These are phyloP conservation scores for Eimeria sp. DNA, from an alignment of 169 alveolate genomes.

Conservation along the genomic window DNA sequence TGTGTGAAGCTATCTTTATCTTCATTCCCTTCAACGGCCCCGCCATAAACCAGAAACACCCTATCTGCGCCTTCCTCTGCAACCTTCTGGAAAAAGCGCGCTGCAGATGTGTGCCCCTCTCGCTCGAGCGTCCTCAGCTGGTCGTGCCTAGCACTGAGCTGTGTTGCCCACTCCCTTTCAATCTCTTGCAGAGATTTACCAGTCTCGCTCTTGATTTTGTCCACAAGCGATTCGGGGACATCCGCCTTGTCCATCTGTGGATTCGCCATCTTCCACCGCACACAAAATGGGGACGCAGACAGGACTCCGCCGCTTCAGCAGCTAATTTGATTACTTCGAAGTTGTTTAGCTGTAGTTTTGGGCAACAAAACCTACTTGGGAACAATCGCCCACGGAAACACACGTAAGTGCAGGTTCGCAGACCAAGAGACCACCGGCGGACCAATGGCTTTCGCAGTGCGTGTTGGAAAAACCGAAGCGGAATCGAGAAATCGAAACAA, in stretches of 20 bases:
- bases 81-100: constrained; percentile 34
- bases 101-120: constrained; percentile 15
- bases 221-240: not conserved
- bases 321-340: not conserved
- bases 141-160: constrained; percentile 34
- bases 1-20: not conserved
- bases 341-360: not conserved
- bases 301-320: not conserved
- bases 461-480: not conserved
- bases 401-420: not conserved
- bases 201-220: not conserved
- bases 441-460: not conserved
- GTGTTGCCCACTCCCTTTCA: constrained; percentile 33
- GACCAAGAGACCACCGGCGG: constrained; percentile 15
- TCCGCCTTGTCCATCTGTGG: not conserved
- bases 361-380: not conserved
- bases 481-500: not conserved
- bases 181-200: constrained; percentile 34
- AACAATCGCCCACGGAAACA: not conserved
- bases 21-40: constrained; percentile 3
- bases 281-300: not conserved
- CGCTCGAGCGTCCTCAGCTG: not conserved
- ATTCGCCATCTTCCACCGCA: not conserved
- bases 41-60: constrained; percentile 64
- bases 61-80: constrained; percentile 35